Evolutionary conservation across 495 filamentous ascomycete species (phyloP).

Genomic region (Tuber calosporum): DNA sequence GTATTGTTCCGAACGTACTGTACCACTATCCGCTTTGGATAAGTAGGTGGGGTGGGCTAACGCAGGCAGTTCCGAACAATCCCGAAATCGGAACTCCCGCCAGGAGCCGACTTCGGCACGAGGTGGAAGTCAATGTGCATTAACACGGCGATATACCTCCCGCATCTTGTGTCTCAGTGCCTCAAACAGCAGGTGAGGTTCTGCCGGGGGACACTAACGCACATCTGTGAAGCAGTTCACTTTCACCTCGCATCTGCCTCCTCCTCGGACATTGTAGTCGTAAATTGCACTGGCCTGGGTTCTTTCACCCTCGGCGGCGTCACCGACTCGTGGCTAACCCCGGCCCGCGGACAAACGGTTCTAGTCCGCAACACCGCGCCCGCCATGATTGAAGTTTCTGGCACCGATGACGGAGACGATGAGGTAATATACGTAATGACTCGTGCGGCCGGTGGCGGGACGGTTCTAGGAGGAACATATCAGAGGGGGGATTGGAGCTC

Average conservation of each 20-base stretch:
- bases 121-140: slow-evolving; percentile 81
- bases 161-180: slow-evolving; percentile 74
- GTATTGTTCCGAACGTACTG: slow-evolving; percentile 63
- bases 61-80: slow-evolving; percentile 50
- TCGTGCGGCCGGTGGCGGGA: slow-evolving; percentile 68
- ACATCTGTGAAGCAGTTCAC: slow-evolving; percentile 63
- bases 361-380: slow-evolving; percentile 75
- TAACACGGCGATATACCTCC: slow-evolving; percentile 79
- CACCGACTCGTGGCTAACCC: slow-evolving; percentile 63
- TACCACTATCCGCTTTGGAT: no score
- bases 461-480: slow-evolving; percentile 81
- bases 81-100: slow-evolving; percentile 50
- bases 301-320: slow-evolving; percentile 74
- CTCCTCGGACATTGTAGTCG: slow-evolving; percentile 57
- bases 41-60: neutral
- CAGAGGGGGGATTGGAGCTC: slow-evolving; percentile 76
- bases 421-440: slow-evolving; percentile 87
- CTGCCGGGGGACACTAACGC: slow-evolving; percentile 52
- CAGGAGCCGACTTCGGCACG: slow-evolving; percentile 59
- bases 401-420: slow-evolving; percentile 71
- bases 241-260: slow-evolving; percentile 55
- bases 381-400: slow-evolving; percentile 61
- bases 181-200: slow-evolving; percentile 61
- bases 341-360: slow-evolving; percentile 79
- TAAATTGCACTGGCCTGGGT: slow-evolving; percentile 83